Percentiles rank a stretch among this genome's conserved stretches.
phyloP scores from a whole-genome alignment of 352 stramenopile species.

The Plasmopara muralis region DNA sequence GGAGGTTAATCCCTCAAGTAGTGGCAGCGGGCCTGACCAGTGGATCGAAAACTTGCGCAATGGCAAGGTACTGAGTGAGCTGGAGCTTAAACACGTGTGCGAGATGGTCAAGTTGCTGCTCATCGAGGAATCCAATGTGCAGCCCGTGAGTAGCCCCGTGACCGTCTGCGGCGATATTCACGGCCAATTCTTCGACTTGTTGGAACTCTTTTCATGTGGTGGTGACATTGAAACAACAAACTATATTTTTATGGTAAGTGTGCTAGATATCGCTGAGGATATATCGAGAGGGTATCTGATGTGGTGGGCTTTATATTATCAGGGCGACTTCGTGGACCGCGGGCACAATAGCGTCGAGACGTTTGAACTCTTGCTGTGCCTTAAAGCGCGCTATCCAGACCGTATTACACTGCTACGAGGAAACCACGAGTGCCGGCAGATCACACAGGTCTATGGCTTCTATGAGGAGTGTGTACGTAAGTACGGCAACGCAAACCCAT shows the following conservation, averaged over 20 bases:
- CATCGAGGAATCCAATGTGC: conserved; percentile 89
- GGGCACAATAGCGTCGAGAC: conserved; percentile 89
- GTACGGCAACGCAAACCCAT: conserved; percentile 94
- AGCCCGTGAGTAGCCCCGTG: conserved; percentile 84
- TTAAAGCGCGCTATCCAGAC: conserved; percentile 83
- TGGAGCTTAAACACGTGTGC: conserved; percentile 86
- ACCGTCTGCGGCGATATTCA: conserved; percentile 88
- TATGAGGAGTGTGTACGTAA: conserved; percentile 97
- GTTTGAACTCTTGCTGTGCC: conserved; percentile 82
- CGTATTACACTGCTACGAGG: conserved; percentile 83
- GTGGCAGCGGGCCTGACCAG: conserved; percentile 64
- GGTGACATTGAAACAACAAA: conserved; percentile 83
- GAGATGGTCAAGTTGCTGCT: conserved; percentile 89
- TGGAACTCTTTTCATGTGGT: conserved; percentile 84
- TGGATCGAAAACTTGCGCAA: conserved; percentile 80
- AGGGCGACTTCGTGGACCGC: conserved; percentile 88
- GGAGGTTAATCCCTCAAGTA: conserved; percentile 40
- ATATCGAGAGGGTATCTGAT: conserved; percentile 2
- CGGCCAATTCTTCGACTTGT: conserved; percentile 86
- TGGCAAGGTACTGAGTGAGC: conserved; percentile 77
- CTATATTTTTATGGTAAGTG: conserved; percentile 86
- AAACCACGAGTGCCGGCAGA: conserved; percentile 92
- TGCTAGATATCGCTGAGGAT: not conserved
- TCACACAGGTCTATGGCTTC: conserved; percentile 97
- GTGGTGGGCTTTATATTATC: conserved; percentile 4